Percentiles rank a stretch among this genome's conserved stretches.
These are phyloP conservation scores for Somion occarium DNA, from an alignment of 1,284 basidiomycete genomes.

Conservation along the genomic window DNA sequence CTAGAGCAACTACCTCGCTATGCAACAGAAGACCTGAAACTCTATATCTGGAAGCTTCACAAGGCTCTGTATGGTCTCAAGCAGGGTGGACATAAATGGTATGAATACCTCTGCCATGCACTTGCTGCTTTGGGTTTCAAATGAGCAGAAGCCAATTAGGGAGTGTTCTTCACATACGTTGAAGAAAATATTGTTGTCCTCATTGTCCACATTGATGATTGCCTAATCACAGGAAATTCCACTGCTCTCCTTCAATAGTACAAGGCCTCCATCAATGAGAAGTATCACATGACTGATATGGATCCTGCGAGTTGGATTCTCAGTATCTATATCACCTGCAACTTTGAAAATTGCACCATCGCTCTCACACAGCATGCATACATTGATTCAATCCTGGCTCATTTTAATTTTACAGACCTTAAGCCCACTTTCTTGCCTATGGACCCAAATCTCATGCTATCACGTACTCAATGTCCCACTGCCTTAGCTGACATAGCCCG, in stretches of 20 bases:
- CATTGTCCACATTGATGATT: background rate
- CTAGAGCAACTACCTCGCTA: conserved; percentile 30
- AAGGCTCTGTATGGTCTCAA: conserved; percentile 23
- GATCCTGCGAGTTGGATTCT: background rate
- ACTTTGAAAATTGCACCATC: background rate
- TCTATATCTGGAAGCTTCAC: conserved; percentile 7
- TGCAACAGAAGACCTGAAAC: background rate
- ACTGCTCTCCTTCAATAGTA: background rate
- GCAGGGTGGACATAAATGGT: conserved; percentile 19
- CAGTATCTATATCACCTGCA: background rate
- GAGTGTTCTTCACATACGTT: too few species aligned
- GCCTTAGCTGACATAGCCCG: background rate
- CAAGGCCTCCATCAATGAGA: background rate
- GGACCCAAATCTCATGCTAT: background rate
- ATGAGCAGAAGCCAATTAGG: too few species aligned
- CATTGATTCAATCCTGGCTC: background rate
- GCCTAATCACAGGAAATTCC: background rate
- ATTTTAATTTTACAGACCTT: background rate
- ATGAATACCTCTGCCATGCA: too few species aligned
- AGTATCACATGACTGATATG: background rate
- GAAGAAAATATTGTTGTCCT: too few species aligned
- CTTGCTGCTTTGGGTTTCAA: too few species aligned
- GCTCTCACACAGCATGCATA: background rate
- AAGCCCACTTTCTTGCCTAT: background rate
- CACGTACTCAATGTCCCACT: background rate